phyloP scores from a whole-genome alignment of 768 basidiomycete species.

The Agrocybe pediades region DNA sequence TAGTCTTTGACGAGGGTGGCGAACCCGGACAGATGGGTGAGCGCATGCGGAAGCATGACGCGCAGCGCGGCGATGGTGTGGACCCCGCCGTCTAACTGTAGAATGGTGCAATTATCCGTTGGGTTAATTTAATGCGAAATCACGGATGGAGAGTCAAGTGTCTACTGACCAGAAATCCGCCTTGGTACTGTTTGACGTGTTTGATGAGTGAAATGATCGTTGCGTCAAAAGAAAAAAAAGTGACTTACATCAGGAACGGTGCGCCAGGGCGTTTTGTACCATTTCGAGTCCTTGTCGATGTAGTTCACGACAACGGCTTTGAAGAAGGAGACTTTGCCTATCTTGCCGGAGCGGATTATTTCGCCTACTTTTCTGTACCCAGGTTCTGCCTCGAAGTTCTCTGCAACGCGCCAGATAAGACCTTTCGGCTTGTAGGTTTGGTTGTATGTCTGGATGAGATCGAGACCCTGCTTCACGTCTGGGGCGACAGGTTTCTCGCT shows the following conservation, averaged over 20 bases:
- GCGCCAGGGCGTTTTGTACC: slow-evolving; percentile 84
- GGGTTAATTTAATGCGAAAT: background rate
- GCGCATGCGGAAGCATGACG: slow-evolving; percentile 51
- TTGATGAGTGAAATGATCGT: slow-evolving; percentile 6
- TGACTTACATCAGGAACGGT: slow-evolving; percentile 73
- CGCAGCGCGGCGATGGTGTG: slow-evolving; percentile 71
- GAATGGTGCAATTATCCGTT: no score
- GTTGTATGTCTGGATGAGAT: slow-evolving; percentile 70
- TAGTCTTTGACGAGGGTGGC: slow-evolving; percentile 71
- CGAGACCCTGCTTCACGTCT: slow-evolving; percentile 62
- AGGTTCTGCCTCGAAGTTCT: slow-evolving; percentile 75
- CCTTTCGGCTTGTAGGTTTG: slow-evolving; percentile 64
- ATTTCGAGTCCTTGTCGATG: slow-evolving; percentile 66
- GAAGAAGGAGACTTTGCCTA: slow-evolving; percentile 75
- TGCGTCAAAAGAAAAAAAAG: slow-evolving; percentile 6
- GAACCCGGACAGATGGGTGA: slow-evolving; percentile 62
- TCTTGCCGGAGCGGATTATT: slow-evolving; percentile 56
- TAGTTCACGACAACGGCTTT: slow-evolving; percentile 51
- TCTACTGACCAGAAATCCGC: slow-evolving; percentile 76
- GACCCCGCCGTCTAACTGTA: slow-evolving; percentile 77
- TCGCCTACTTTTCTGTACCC: slow-evolving; percentile 49
- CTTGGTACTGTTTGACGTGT: slow-evolving; percentile 69
- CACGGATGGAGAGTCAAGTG: background rate
- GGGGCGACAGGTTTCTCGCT: slow-evolving; percentile 87
- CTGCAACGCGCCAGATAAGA: slow-evolving; percentile 79